Conservation (phyloP, 495 filamentous ascomycete species). For the Aspergillus heteromorphus region DNA sequence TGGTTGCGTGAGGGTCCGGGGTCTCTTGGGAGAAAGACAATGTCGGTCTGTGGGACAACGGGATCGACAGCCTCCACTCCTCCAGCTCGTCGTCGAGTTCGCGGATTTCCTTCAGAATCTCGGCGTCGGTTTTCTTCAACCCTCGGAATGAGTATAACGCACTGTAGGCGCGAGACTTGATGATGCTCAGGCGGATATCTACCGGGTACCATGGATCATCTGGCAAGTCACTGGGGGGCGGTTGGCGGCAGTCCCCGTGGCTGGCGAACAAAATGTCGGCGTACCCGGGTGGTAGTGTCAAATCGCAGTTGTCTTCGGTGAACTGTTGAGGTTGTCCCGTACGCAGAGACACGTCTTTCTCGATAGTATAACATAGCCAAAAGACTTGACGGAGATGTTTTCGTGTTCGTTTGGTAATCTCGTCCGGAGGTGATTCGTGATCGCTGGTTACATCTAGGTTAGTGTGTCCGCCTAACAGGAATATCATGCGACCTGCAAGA, state of each 20-base stretch:
- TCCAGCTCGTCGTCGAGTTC: constrained; percentile 50
- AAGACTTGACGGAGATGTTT: constrained; percentile 44
- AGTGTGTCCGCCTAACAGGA: constrained; percentile 43
- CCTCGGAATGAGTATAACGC: constrained; percentile 43
- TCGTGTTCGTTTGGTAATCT: constrained; percentile 15
- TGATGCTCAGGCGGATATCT: constrained; percentile 44
- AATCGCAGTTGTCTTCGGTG: constrained; percentile 49
- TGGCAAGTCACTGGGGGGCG: constrained; percentile 18
- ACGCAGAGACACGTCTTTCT: constrained; percentile 47
- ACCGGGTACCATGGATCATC: constrained; percentile 39
- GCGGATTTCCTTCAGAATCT: constrained; percentile 47
- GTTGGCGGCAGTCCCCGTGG: constrained; percentile 24
- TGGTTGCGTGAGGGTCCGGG: constrained; percentile 31
- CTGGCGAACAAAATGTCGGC: constrained; percentile 27
- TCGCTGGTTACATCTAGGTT: constrained; percentile 3
- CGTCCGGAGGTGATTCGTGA: background rate
- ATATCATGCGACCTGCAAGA: constrained; percentile 39
- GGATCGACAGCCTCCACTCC: constrained; percentile 43
- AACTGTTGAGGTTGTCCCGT: constrained; percentile 49
- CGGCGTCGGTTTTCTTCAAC: constrained; percentile 46
- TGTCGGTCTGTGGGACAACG: constrained; percentile 36
- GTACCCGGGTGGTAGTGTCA: constrained; percentile 45
- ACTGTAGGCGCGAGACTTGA: constrained; percentile 45
- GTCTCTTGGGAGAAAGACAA: constrained; percentile 35
- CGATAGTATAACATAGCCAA: constrained; percentile 49